Conservation (phyloP, 192 early-diverging fungal species). For the Gorgonomyces haynaldii region DNA sequence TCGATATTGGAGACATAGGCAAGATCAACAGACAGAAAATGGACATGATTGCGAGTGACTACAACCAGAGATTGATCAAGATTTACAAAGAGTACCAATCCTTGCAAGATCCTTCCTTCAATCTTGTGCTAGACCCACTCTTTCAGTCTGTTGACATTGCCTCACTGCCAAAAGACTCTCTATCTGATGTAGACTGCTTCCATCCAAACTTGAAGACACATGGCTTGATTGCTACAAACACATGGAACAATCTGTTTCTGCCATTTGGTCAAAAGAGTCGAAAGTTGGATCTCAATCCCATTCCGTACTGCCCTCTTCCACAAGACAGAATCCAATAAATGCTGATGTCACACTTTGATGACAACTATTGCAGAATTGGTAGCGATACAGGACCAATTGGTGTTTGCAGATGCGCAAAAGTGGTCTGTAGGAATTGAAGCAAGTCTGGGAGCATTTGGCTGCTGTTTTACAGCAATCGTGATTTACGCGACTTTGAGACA, state of each 20-base stretch:
- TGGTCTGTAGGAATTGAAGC: too few species aligned
- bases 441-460: too few species aligned
- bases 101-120: conserved; percentile 22
- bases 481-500: too few species aligned
- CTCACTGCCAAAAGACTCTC: conserved; percentile 24
- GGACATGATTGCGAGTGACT: conserved; percentile 23
- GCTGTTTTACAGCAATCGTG: too few species aligned
- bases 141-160: conserved; percentile 16
- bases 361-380: too few species aligned
- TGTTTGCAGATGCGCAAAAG: too few species aligned
- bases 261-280: background rate
- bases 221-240: conserved; percentile 10
- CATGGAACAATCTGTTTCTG: conserved; percentile 14
- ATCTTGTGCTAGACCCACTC: conserved; percentile 34
- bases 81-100: conserved; percentile 22
- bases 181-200: conserved; percentile 49
- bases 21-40: conserved; percentile 30
- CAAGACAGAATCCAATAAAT: too few species aligned
- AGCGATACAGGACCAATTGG: too few species aligned
- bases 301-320: too few species aligned
- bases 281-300: background rate
- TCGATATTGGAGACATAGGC: conserved; percentile 5
- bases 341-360: too few species aligned
- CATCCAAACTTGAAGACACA: conserved; percentile 32
- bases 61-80: conserved; percentile 28